Evolutionary conservation across 352 stramenopile species (phyloP).

Genomic region (Pelagophyceae sp.): DNA sequence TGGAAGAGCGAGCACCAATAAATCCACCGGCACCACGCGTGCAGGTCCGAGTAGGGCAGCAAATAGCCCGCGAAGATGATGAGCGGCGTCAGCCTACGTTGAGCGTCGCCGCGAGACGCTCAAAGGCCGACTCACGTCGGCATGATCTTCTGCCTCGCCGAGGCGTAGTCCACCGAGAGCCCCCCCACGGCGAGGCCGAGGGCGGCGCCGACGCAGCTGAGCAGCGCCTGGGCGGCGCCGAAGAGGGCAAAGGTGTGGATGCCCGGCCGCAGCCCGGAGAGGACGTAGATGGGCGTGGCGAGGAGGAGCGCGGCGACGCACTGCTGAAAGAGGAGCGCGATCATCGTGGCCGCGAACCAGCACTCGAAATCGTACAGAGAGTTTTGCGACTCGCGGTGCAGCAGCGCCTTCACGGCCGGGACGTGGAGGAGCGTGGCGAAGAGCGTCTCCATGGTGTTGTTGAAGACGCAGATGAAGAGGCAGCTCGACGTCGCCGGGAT

Average conservation of each 20-base stretch:
- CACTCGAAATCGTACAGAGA: constrained; percentile 1
- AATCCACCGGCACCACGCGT: neutral
- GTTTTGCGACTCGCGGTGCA: constrained; percentile 26
- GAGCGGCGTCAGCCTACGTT: constrained; percentile 21
- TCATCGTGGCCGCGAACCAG: constrained; percentile 18
- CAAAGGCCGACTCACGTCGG: no score
- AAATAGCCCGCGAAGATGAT: constrained; percentile 22
- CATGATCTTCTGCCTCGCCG: constrained; percentile 11
- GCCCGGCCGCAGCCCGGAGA: constrained; percentile 5
- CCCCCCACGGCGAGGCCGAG: constrained; percentile 22
- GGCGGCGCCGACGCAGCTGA: constrained; percentile 18
- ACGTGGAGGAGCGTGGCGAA: constrained; percentile 19
- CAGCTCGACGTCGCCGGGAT: constrained; percentile 1
- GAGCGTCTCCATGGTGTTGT: constrained; percentile 23
- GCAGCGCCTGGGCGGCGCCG: constrained; percentile 8
- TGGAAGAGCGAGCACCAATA: constrained; percentile 25
- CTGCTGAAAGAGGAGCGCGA: constrained; percentile 1
- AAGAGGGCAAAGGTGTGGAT: constrained; percentile 15
- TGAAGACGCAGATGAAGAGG: constrained; percentile 17
- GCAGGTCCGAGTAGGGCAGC: constrained; percentile 22
- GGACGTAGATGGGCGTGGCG: constrained; percentile 18
- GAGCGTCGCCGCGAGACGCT: no score
- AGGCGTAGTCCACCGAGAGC: constrained; percentile 14
- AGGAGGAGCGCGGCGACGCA: neutral
- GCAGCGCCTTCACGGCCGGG: constrained; percentile 14